Conservation (phyloP, 192 early-diverging fungal species). For the Rhizophlyctis rosea region DNA sequence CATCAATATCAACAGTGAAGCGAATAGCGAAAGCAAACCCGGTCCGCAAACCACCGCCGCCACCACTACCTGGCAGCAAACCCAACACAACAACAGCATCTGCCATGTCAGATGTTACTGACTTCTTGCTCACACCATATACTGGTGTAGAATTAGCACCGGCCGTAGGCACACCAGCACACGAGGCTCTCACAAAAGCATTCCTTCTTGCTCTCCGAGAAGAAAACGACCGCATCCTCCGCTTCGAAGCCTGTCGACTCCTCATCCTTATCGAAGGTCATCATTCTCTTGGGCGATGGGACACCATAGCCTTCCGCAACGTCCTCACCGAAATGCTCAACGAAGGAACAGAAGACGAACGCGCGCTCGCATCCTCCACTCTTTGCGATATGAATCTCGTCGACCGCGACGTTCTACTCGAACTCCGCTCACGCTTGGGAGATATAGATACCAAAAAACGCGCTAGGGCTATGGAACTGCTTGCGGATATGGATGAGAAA, state of each 20-base stretch:
- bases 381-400: slow-evolving; percentile 30
- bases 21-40: too few relatives aligned
- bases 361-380: slow-evolving; percentile 33
- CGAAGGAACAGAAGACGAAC: slow-evolving; percentile 28
- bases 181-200: slow-evolving; percentile 26
- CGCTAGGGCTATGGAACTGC: slow-evolving; percentile 8
- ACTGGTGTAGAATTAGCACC: slow-evolving; percentile 17
- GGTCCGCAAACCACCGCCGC: too few relatives aligned
- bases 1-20: too few relatives aligned
- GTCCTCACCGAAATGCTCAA: slow-evolving; percentile 36
- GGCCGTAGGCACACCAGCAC: slow-evolving; percentile 10
- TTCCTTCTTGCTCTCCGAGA: slow-evolving; percentile 30
- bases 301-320: slow-evolving; percentile 41
- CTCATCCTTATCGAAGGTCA: slow-evolving; percentile 32
- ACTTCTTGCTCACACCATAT: slow-evolving; percentile 33
- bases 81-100: too few relatives aligned
- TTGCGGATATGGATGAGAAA: slow-evolving; percentile 17
- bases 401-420: slow-evolving; percentile 25
- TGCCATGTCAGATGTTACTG: too few relatives aligned
- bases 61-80: too few relatives aligned
- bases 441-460: slow-evolving; percentile 30
- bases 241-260: slow-evolving; percentile 40
- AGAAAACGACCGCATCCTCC: slow-evolving; percentile 23
- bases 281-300: slow-evolving; percentile 40
- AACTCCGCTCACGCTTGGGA: slow-evolving; percentile 32